These are phyloP conservation scores for Metschnikowia lochheadii DNA, from an alignment of 805 yeast genomes.

Conservation along the genomic window DNA sequence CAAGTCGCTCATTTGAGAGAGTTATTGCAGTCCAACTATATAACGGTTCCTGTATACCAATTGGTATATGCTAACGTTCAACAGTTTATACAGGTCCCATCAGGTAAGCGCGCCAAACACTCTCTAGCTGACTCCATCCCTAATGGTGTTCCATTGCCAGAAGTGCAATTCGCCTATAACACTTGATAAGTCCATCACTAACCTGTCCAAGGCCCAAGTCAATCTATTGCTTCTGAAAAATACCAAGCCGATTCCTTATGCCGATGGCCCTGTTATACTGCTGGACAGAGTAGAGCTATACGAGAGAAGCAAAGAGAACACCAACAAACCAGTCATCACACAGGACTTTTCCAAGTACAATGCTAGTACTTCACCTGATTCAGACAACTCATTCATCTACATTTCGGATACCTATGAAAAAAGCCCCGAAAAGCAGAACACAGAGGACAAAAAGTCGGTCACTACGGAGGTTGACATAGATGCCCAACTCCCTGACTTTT, in stretches of 20 bases:
- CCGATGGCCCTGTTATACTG: conserved; percentile 35
- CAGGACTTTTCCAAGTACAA: neutral
- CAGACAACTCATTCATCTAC: conserved; percentile 15
- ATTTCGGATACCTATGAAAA: conserved; percentile 20
- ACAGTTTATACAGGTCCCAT: neutral
- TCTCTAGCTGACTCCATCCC: neutral
- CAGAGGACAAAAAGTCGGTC: neutral
- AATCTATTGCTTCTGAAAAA: conserved; percentile 44
- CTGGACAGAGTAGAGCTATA: conserved; percentile 29
- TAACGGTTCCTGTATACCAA: no score
- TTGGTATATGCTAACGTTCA: no score
- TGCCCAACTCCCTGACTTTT: conserved; percentile 17
- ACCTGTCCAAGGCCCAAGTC: conserved; percentile 52
- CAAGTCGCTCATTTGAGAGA: no score
- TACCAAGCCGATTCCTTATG: conserved; percentile 17
- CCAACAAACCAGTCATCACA: neutral
- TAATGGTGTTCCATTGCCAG: conserved; percentile 44
- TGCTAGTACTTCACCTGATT: neutral
- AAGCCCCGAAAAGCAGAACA: conserved; percentile 12
- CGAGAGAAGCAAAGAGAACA: conserved; percentile 24
- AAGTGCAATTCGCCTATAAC: conserved; percentile 56
- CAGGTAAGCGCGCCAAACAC: conserved; percentile 3
- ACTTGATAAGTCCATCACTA: conserved; percentile 52
- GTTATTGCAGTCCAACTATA: no score
- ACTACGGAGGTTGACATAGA: conserved; percentile 4